Evolutionary conservation across 345 rosid genomes (phyloP).

Genomic region (Bruguiera sexangula): DNA sequence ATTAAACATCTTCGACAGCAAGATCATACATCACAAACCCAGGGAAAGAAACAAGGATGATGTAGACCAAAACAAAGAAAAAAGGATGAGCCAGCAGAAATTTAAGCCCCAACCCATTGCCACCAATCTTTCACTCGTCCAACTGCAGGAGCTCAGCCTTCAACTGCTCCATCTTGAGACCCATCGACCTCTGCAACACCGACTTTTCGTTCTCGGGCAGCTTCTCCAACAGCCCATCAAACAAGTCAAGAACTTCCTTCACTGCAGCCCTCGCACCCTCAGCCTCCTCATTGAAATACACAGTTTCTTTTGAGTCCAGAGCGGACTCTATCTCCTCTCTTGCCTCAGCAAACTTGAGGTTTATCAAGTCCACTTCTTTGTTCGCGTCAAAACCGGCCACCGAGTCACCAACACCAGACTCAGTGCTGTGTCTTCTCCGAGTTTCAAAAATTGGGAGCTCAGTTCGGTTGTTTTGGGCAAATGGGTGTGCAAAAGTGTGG

Average conservation of each 20-base stretch:
- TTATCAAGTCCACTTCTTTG: constrained; percentile 73
- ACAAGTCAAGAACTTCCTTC: constrained; percentile 63
- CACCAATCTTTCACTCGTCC: constrained; percentile 52
- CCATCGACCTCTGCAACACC: constrained; percentile 82
- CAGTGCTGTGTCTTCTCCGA: constrained; percentile 35
- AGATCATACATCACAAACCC: too few species aligned
- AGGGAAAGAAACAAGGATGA: background rate
- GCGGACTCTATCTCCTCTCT: constrained; percentile 98
- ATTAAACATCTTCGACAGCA: too few species aligned
- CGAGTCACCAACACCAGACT: constrained; percentile 25
- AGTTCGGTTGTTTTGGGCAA: constrained; percentile 8
- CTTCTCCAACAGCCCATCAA: constrained; percentile 52
- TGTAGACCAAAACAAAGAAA: background rate
- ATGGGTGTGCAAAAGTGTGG: background rate
- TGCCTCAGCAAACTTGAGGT: constrained; percentile 95
- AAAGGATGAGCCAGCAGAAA: background rate
- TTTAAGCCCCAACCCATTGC: background rate
- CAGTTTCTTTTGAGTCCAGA: constrained; percentile 92
- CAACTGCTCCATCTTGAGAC: constrained; percentile 92
- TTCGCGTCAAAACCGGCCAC: constrained; percentile 44
- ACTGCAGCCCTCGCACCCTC: constrained; percentile 81
- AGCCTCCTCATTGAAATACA: constrained; percentile 89
- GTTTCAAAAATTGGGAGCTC: background rate
- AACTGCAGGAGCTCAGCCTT: constrained; percentile 86
- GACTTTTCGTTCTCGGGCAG: constrained; percentile 57